These are phyloP conservation scores for Neonectria faginata DNA, from an alignment of 2,329 filamentous ascomycete genomes.

Conservation along the genomic window DNA sequence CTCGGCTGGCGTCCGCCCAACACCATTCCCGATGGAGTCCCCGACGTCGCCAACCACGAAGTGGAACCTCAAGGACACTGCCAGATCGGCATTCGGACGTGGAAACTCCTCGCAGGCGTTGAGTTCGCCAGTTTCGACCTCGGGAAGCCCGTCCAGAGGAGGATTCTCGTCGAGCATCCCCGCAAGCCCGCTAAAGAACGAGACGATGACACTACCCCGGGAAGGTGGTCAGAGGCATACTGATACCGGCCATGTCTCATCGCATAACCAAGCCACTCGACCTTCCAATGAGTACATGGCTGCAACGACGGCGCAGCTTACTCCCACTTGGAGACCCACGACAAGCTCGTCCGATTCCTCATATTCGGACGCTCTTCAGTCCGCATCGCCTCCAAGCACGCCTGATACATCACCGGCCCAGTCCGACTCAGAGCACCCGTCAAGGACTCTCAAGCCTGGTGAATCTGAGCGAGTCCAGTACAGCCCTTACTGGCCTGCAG, in stretches of 20 bases:
- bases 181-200: conserved; percentile 25
- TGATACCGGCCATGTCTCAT: conserved; percentile 2
- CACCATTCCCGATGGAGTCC: conserved; percentile 34
- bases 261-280: conserved; percentile 15
- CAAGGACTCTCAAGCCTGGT: conserved; percentile 24
- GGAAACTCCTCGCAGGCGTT: conserved; percentile 34
- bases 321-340: conserved; percentile 30
- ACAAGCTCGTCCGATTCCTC: conserved; percentile 54
- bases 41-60: conserved; percentile 39
- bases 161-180: conserved; percentile 12
- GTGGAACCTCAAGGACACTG: conserved; percentile 52
- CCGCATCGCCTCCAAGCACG: conserved; percentile 52
- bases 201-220: conserved; percentile 20
- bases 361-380: conserved; percentile 53
- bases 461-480: conserved; percentile 29
- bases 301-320: conserved; percentile 16
- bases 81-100: conserved; percentile 48
- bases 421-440: conserved; percentile 52
- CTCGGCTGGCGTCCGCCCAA: conserved; percentile 38
- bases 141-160: conserved; percentile 15
- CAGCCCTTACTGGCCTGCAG: conserved; percentile 40
- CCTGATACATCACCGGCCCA: conserved; percentile 56
- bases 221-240: neutral
- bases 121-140: conserved; percentile 31
- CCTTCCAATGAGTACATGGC: conserved; percentile 25